Conservation (phyloP, 2,329 filamentous ascomycete genomes). For the Mycosphaerella sp. region DNA sequence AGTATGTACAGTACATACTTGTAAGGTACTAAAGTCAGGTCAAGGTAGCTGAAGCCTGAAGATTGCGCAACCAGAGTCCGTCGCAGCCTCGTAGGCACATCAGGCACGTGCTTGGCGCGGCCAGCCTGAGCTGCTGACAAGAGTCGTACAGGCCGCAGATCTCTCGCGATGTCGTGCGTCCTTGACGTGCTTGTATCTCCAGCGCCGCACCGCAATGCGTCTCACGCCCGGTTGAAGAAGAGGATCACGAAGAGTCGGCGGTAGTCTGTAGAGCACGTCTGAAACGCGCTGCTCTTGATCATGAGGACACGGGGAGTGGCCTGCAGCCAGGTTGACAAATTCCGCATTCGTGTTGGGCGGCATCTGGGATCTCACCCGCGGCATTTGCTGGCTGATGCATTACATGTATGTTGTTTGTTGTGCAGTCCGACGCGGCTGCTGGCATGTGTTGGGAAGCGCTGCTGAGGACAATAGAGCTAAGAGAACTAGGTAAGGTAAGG, state of each 20-base stretch:
- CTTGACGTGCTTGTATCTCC: slow-evolving; percentile 4
- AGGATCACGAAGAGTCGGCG: slow-evolving; percentile 1
- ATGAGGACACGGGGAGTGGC: slow-evolving; percentile 12
- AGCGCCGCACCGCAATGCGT: slow-evolving; percentile 12
- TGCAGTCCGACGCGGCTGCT: slow-evolving; percentile 15
- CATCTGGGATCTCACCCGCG: neutral
- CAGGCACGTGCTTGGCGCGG: slow-evolving; percentile 21
- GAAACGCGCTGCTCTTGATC: slow-evolving; percentile 11
- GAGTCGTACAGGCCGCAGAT: slow-evolving; percentile 14
- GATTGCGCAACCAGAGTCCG: slow-evolving; percentile 21
- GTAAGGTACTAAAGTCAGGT: too few relatives aligned
- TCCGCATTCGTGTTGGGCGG: neutral
- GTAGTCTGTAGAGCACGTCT: too few relatives aligned
- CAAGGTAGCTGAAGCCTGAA: slow-evolving; percentile 7
- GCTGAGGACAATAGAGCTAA: neutral
- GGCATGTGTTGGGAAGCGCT: slow-evolving; percentile 16
- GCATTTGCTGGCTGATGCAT: slow-evolving; percentile 5
- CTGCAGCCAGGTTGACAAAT: slow-evolving; percentile 19
- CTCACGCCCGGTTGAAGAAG: slow-evolving; percentile 8
- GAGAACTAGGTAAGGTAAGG: too few relatives aligned
- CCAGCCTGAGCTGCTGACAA: slow-evolving; percentile 2
- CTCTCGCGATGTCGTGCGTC: slow-evolving; percentile 16
- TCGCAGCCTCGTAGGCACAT: too few relatives aligned
- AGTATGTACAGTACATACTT: too few relatives aligned
- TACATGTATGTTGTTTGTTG: slow-evolving; percentile 13